Evolutionary conservation across 1,284 basidiomycete genomes (phyloP).

Genomic region (Tilletia horrida): DNA sequence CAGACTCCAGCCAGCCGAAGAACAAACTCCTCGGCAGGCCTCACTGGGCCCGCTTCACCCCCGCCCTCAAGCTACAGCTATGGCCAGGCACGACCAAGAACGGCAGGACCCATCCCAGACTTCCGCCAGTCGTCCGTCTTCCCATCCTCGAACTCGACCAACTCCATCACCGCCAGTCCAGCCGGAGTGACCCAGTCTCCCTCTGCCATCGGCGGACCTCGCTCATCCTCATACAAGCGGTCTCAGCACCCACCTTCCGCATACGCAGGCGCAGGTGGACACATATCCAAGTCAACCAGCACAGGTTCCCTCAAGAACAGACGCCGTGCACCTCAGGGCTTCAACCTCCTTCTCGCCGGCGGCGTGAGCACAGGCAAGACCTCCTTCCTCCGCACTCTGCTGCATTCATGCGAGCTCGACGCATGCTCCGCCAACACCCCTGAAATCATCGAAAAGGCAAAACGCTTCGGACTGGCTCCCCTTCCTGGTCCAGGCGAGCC

Average conservation of each 20-base stretch:
- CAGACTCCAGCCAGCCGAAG: no score
- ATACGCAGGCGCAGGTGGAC: constrained; percentile 1
- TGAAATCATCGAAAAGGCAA: constrained; percentile 16
- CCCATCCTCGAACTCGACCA: not conserved
- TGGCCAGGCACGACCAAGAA: not conserved
- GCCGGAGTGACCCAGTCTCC: not conserved
- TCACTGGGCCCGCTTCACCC: not conserved
- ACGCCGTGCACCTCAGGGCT: constrained; percentile 14
- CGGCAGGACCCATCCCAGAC: constrained; percentile 2
- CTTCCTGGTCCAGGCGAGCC: constrained; percentile 5
- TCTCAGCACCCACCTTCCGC: not conserved
- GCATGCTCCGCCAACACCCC: constrained; percentile 15
- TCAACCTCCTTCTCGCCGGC: constrained; percentile 16
- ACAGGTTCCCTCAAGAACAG: constrained; percentile 1
- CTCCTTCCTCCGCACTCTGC: constrained; percentile 9
- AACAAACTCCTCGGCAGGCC: not conserved
- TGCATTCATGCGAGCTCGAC: constrained; percentile 7
- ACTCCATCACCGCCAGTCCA: not conserved
- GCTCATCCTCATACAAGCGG: not conserved
- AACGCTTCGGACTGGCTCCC: constrained; percentile 13
- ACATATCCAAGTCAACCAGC: constrained; percentile 13
- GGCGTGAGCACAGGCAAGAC: constrained; percentile 15
- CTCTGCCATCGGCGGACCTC: not conserved
- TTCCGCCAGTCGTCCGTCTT: constrained; percentile 16
- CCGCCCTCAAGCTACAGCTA: constrained; percentile 5